phyloP scores from a whole-genome alignment of 805 yeast species.

The Diddensiella caesifluorescens region DNA sequence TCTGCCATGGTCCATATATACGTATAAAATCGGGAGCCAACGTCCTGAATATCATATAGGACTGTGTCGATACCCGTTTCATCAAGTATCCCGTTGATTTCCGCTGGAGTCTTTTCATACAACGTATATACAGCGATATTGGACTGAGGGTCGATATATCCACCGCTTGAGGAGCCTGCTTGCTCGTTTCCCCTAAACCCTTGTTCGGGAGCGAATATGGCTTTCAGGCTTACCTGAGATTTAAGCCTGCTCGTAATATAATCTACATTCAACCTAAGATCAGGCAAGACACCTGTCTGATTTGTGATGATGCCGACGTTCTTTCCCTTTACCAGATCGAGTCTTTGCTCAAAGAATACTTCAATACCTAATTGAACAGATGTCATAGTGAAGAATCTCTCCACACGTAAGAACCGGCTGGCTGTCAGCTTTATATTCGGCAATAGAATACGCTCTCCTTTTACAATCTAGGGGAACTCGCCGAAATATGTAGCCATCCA shows the following conservation, averaged over 20 bases:
- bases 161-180: conserved; percentile 14
- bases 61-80: conserved; percentile 11
- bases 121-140: conserved; percentile 8
- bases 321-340: conserved; percentile 9
- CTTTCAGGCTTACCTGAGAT: conserved; percentile 5
- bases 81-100: conserved; percentile 10
- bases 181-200: conserved; percentile 15
- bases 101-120: conserved; percentile 10
- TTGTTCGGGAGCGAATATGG: conserved; percentile 16
- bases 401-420: too few species aligned
- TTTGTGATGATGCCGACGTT: conserved; percentile 14
- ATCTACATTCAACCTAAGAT: conserved; percentile 11
- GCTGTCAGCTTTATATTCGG: too few species aligned
- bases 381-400: too few species aligned
- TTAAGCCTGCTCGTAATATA: neutral
- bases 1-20: conserved; percentile 15
- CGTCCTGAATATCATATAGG: conserved; percentile 13
- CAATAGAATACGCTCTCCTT: too few species aligned
- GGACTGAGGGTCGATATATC: conserved; percentile 11
- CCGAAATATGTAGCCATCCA: too few species aligned
- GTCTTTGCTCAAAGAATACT: conserved; percentile 5
- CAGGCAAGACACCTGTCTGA: conserved; percentile 13
- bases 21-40: conserved; percentile 13
- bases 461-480: too few species aligned
- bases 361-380: conserved; percentile 10